Evolutionary conservation across 1,139 yeast genomes (phyloP), one percentile per base, ranked within the genome.

Genomic region (Geotrichum europaeum): DNA sequence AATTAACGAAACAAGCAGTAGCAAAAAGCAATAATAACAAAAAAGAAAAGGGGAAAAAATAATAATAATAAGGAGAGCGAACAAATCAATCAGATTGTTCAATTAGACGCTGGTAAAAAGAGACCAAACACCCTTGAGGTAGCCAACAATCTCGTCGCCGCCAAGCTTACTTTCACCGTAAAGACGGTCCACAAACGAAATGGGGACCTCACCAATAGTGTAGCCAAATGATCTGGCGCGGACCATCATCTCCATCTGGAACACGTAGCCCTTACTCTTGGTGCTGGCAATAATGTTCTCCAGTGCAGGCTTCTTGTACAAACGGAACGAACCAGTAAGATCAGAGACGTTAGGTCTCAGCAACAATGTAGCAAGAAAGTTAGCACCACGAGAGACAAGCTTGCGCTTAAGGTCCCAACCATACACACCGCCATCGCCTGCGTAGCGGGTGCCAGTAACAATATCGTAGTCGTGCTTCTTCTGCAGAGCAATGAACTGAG

Each of bases 161-260:
- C 95, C 94, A 66, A 87, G 82, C 73, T 87, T 87, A 67, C 86
- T 81, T 74, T 87, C 94, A 54, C 95, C 95, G 69, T 87, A 87
- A 65, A 87, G 79, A 72, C 95, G 81, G 74, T 87, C 95, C 55
- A 87, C 94, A 70, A 87, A 87, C 64, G 84, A 82, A 66, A 87
- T 87, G 58, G 94, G 94, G 49, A 87, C 92, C 72, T 87, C 95
- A 34, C 88, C 94, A 68, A 87, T 86, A 36, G 84, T 79, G 75
- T 82, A 86, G 15, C 87, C 88, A 72, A 86, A 77, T 45, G 86
- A 78, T 69, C 89, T 81, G 53, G 95, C 95, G 66, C 94, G 81
- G 49, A 87, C 95, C 85, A 87, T 86, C 92, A 87, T 86, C 74
- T 87, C 95, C 95, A 87, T 87, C 76, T 87, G 95, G 82, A 87